These are phyloP conservation scores for Trametes cingulata DNA, from an alignment of 768 basidiomycete species.

Conservation along the genomic window DNA sequence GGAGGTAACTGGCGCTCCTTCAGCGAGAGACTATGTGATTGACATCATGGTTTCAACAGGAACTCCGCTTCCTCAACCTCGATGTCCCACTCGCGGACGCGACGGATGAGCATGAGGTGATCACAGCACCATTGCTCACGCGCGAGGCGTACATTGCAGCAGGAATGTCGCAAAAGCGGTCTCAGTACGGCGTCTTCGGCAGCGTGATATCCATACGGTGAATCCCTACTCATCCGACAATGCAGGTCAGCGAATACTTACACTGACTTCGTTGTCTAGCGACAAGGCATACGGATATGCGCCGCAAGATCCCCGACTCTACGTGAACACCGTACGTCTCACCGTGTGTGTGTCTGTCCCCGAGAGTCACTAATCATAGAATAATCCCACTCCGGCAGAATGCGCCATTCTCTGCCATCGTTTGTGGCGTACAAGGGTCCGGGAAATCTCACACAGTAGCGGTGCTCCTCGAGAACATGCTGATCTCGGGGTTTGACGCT, in stretches of 20 bases:
- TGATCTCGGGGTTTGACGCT: constrained; percentile 50
- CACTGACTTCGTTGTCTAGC: background rate
- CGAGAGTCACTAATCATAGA: too few species aligned
- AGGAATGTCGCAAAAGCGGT: constrained; percentile 28
- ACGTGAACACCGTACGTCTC: constrained; percentile 61
- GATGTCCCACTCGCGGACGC: background rate
- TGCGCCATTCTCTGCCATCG: constrained; percentile 71
- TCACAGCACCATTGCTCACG: constrained; percentile 34
- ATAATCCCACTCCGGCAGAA: constrained; percentile 44
- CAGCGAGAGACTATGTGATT: too few species aligned
- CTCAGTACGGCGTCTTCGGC: constrained; percentile 69
- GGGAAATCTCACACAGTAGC: constrained; percentile 77
- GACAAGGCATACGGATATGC: constrained; percentile 33
- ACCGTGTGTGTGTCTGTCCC: background rate
- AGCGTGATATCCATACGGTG: constrained; percentile 12
- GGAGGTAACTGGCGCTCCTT: too few species aligned
- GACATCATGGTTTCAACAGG: background rate
- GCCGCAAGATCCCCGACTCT: constrained; percentile 53
- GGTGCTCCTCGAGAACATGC: constrained; percentile 67
- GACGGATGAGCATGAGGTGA: constrained; percentile 22
- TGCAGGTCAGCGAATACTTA: too few species aligned
- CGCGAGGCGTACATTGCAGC: constrained; percentile 28
- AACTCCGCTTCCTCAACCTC: background rate
- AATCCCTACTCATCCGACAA: background rate
- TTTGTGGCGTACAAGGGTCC: constrained; percentile 77